phyloP scores from a whole-genome alignment of 176 grass and related monocot genomes.

The Cymbopogon citratus region DNA sequence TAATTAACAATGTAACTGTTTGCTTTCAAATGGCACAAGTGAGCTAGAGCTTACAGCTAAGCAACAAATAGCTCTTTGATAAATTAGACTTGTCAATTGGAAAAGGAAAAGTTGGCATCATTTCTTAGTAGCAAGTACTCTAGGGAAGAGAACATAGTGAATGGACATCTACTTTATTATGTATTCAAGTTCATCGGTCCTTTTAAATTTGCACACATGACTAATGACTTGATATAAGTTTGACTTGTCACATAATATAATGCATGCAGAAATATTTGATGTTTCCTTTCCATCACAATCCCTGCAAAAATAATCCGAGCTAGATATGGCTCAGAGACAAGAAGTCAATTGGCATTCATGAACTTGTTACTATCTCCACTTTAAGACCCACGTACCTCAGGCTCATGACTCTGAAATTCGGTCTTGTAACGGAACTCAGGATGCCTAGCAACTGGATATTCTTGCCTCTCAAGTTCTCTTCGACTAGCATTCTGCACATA shows the following conservation, averaged over 20 bases:
- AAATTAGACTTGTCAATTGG: no score
- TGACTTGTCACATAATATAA: conserved; percentile 24
- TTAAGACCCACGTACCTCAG: conserved; percentile 46
- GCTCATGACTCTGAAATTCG: conserved; percentile 93
- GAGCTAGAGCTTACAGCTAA: no score
- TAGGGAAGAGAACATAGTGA: no score
- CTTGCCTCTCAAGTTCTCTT: conserved; percentile 84
- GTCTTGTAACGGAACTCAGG: conserved; percentile 85
- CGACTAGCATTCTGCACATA: conserved; percentile 47
- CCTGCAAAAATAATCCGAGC: not conserved
- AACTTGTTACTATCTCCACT: conserved; percentile 1
- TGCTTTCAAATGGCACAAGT: no score
- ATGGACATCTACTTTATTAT: no score
- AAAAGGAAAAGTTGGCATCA: no score
- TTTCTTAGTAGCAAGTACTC: no score
- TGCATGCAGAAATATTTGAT: conserved; percentile 7
- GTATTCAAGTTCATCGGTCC: no score
- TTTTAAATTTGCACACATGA: no score
- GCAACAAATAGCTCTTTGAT: no score
- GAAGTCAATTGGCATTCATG: not conserved
- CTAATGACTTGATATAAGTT: no score
- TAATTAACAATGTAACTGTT: no score
- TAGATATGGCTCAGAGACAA: not conserved
- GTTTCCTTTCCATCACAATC: conserved; percentile 1
- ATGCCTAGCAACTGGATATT: conserved; percentile 48